These are phyloP conservation scores for Schizosaccharomyces lindneri DNA, from an alignment of 805 yeast species.

Conservation along the genomic window DNA sequence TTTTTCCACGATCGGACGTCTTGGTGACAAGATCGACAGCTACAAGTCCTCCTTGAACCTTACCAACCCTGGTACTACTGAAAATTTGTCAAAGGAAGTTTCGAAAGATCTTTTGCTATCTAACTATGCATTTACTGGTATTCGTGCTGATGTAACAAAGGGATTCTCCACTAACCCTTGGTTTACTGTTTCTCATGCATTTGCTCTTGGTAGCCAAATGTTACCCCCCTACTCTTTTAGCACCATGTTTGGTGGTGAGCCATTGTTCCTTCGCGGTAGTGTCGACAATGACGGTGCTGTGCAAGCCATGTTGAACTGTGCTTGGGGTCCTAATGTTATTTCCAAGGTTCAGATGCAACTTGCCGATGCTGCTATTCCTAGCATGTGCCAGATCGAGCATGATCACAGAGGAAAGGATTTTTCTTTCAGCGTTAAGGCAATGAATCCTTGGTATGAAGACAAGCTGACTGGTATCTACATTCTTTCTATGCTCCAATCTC, in stretches of 20 bases:
- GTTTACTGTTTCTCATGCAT: constrained; percentile 88
- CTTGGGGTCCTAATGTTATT: constrained; percentile 15
- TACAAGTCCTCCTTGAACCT: constrained; percentile 67
- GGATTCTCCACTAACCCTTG: constrained; percentile 76
- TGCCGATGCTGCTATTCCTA: constrained; percentile 55
- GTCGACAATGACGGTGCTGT: constrained; percentile 4
- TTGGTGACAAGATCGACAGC: constrained; percentile 28
- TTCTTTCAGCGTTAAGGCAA: constrained; percentile 66
- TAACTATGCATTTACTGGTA: constrained; percentile 79
- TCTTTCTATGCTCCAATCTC: constrained; percentile 70
- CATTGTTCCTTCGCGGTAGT: constrained; percentile 3
- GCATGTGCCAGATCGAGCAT: constrained; percentile 89
- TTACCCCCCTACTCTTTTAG: constrained; percentile 71
- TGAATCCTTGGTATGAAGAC: constrained; percentile 67
- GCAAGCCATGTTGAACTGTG: constrained; percentile 5
- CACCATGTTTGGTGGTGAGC: constrained; percentile 66
- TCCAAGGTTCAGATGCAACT: constrained; percentile 62
- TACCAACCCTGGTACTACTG: constrained; percentile 82
- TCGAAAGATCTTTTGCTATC: constrained; percentile 74
- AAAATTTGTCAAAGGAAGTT: constrained; percentile 80
- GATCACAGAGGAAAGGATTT: constrained; percentile 79
- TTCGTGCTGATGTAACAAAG: constrained; percentile 88
- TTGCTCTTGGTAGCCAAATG: constrained; percentile 62
- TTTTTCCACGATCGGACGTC: neutral
- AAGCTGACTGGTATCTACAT: constrained; percentile 77